Percentiles rank a stretch among this genome's conserved stretches.
phyloP scores from a whole-genome alignment of 2,329 filamentous ascomycete species.

The Akanthomyces uredinophilus region DNA sequence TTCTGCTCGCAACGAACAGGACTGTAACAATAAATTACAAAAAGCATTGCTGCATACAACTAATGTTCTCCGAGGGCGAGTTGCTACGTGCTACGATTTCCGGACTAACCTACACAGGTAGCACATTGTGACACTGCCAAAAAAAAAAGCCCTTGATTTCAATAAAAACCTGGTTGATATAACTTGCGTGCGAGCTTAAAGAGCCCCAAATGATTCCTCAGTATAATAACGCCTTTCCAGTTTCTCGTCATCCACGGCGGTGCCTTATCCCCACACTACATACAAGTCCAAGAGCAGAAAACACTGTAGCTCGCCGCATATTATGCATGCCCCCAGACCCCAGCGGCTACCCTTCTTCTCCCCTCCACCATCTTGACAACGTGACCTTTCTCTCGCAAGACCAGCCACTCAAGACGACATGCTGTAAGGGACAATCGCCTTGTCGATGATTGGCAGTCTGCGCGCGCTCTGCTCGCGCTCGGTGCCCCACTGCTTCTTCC shows the following conservation, averaged over 20 bases:
- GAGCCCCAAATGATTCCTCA: constrained; percentile 8
- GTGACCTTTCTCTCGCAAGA: no score
- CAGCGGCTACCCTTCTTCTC: not conserved
- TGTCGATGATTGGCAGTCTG: constrained; percentile 54
- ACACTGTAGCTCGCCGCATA: not conserved
- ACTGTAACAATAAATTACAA: constrained; percentile 11
- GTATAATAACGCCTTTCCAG: constrained; percentile 1
- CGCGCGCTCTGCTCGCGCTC: constrained; percentile 56
- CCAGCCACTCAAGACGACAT: constrained; percentile 28
- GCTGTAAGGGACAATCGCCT: constrained; percentile 56
- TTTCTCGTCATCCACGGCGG: constrained; percentile 18
- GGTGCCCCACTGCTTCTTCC: constrained; percentile 69
- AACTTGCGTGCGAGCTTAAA: constrained; percentile 7
- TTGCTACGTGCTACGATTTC: no score
- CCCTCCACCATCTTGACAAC: no score
- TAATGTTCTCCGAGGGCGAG: not conserved
- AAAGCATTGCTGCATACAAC: not conserved
- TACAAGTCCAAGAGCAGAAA: not conserved
- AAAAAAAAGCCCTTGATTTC: no score
- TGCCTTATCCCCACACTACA: not conserved
- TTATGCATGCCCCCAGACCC: not conserved
- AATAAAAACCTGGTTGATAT: not conserved
- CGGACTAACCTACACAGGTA: not conserved
- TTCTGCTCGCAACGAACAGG: not conserved
- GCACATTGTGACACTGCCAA: not conserved